A percentile compares a stretch with the other conserved stretches of the same genome.
Evolutionary conservation across 176 grass and related monocot genomes (phyloP).

Genomic region (Dendrocalamus sinicus): DNA sequence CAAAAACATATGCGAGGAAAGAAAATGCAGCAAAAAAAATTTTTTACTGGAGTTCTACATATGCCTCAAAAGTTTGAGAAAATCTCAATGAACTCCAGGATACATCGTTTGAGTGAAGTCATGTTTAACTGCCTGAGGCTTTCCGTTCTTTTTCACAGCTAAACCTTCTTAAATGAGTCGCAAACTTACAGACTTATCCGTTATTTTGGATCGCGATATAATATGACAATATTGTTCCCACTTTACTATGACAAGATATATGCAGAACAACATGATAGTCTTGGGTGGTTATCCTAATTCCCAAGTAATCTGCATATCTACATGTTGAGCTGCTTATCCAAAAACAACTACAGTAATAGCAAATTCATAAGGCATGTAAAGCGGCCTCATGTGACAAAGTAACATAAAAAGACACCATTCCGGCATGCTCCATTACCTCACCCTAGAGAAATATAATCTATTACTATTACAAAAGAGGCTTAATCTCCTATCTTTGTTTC

Average conservation of each 20-base stretch:
- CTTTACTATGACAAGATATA: conserved; percentile 20
- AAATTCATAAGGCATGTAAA: not conserved
- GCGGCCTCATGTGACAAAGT: not conserved
- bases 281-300: conserved; percentile 17
- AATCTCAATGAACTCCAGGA: not conserved
- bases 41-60: not conserved
- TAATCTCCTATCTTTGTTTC: not conserved
- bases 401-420: conserved; percentile 6
- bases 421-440: not conserved
- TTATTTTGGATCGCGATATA: not conserved
- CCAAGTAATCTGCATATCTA: not conserved
- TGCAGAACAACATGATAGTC: not conserved
- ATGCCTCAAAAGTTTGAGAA: not conserved
- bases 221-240: conserved; percentile 21
- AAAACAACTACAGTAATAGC: conserved; percentile 5
- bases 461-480: not conserved
- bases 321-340: not conserved
- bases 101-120: conserved; percentile 7
- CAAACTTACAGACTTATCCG: not conserved
- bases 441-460: not conserved
- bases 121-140: conserved; percentile 20
- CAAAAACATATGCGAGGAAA: not conserved
- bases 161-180: not conserved
- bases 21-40: not conserved
- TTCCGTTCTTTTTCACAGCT: not conserved